Percentiles rank a stretch among this genome's conserved stretches.
These are phyloP conservation scores for Neodidymelliopsis sp. DNA, from an alignment of 2,329 filamentous ascomycete genomes.

Conservation along the genomic window DNA sequence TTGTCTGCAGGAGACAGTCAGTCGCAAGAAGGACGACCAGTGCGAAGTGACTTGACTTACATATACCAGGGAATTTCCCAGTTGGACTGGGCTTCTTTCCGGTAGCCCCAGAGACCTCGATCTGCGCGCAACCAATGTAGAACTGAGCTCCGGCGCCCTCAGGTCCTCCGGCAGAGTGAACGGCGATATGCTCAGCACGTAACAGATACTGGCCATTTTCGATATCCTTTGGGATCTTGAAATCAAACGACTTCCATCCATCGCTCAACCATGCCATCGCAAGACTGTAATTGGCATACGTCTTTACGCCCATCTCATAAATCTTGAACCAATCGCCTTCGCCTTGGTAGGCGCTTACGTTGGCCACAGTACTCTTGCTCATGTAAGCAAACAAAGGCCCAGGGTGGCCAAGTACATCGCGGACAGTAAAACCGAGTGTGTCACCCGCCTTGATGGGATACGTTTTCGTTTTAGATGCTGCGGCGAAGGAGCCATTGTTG, in stretches of 20 bases:
- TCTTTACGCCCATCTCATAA: conserved; percentile 40
- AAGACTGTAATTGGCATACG: conserved; percentile 9
- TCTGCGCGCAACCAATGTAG: conserved; percentile 53
- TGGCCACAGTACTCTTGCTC: conserved; percentile 63
- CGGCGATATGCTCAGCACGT: conserved; percentile 53
- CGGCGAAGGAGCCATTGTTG: conserved; percentile 43
- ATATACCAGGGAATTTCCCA: conserved; percentile 49
- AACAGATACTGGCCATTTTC: conserved; percentile 51
- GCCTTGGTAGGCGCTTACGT: conserved; percentile 73
- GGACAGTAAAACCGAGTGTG: conserved; percentile 60
- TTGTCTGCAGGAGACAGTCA: neutral
- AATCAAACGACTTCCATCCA: conserved; percentile 16
- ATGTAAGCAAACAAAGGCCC: conserved; percentile 50
- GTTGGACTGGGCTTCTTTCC: conserved; percentile 41
- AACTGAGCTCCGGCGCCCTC: conserved; percentile 45
- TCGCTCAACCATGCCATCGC: conserved; percentile 18
- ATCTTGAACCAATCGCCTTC: conserved; percentile 57
- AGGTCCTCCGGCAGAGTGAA: conserved; percentile 45
- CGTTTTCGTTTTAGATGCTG: conserved; percentile 43
- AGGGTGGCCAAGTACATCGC: conserved; percentile 55
- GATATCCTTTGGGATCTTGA: conserved; percentile 17
- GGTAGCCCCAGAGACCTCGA: conserved; percentile 48
- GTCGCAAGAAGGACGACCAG: no score
- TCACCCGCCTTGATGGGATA: conserved; percentile 54
- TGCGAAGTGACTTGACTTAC: no score